phyloP scores from a whole-genome alignment of 192 early-diverging fungal genomes.

The Blastocladiella britannica region DNA sequence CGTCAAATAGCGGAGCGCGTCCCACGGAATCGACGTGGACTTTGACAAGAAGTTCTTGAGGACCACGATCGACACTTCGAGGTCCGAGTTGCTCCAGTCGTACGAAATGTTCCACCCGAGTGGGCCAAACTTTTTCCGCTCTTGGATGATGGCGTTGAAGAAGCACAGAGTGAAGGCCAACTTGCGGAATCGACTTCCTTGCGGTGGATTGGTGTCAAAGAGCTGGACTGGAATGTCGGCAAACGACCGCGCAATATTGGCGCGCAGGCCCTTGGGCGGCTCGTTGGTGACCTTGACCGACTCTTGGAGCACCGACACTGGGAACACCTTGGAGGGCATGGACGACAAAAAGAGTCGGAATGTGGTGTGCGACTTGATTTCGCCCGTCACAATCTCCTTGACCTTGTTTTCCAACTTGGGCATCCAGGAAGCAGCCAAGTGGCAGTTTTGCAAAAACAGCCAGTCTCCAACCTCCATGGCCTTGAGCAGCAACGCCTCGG shows the following conservation, averaged over 20 bases:
- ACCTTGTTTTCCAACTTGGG: constrained; percentile 85
- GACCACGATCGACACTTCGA: constrained; percentile 66
- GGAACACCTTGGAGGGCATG: constrained; percentile 91
- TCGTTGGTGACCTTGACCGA: constrained; percentile 88
- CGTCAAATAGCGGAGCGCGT: constrained; percentile 68
- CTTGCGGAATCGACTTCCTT: constrained; percentile 66
- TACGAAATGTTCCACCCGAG: constrained; percentile 94
- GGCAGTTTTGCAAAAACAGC: constrained; percentile 97
- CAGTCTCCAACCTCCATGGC: constrained; percentile 71
- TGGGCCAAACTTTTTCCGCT: constrained; percentile 88
- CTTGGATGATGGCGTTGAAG: constrained; percentile 84
- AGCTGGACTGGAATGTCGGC: constrained; percentile 30
- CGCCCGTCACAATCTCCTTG: constrained; percentile 16
- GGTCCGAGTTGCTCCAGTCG: constrained; percentile 97
- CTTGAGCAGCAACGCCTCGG: constrained; percentile 65
- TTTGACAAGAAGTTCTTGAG: constrained; percentile 77
- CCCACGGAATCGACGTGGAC: constrained; percentile 91
- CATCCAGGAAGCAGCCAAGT: constrained; percentile 82
- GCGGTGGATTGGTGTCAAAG: constrained; percentile 40
- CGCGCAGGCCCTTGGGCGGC: constrained; percentile 85
- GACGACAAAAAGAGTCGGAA: constrained; percentile 95
- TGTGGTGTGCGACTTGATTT: constrained; percentile 52
- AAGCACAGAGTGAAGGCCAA: constrained; percentile 67
- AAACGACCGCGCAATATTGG: constrained; percentile 69
- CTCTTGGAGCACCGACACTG: constrained; percentile 68